Conservation (phyloP, 192 early-diverging fungal species). For the Coemansia sp. region DNA sequence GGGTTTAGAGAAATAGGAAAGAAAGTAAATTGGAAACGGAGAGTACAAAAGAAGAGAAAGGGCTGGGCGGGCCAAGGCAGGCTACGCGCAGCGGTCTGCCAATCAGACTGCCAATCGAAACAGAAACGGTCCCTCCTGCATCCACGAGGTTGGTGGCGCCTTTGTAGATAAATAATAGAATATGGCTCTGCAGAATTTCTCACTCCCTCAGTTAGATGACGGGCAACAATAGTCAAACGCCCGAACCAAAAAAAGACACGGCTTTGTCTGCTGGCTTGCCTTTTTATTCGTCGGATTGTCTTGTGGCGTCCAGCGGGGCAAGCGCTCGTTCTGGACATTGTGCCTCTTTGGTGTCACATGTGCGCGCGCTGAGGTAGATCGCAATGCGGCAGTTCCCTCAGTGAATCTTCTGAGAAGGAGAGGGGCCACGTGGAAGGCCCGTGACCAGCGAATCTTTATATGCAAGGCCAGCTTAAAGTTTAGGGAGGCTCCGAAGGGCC, state of each 20-base stretch:
- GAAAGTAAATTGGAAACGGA: not conserved
- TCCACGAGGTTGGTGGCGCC: conserved; percentile 5
- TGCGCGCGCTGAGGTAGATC: not conserved
- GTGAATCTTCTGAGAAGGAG: not conserved
- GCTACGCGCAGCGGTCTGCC: not conserved
- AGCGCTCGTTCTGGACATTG: not conserved
- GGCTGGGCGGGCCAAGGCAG: not conserved
- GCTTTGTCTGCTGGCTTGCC: not conserved
- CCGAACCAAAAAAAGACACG: not conserved
- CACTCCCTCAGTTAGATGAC: not conserved
- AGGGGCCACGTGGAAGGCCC: not conserved
- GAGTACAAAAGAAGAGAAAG: not conserved
- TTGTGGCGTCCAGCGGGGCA: not conserved
- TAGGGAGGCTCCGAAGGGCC: not conserved
- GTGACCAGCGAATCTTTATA: not conserved
- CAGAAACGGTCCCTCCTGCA: conserved; percentile 17
- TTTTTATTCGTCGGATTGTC: not conserved
- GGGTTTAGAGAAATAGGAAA: conserved; percentile 7
- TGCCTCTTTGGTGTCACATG: not conserved
- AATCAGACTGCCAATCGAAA: conserved; percentile 19
- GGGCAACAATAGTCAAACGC: not conserved
- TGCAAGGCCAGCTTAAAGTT: not conserved
- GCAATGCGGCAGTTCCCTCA: too few relatives aligned
- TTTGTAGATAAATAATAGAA: not conserved
- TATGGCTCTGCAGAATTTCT: not conserved